Conservation (phyloP, 192 early-diverging fungal genomes). For the Chytriomyces confervae region DNA sequence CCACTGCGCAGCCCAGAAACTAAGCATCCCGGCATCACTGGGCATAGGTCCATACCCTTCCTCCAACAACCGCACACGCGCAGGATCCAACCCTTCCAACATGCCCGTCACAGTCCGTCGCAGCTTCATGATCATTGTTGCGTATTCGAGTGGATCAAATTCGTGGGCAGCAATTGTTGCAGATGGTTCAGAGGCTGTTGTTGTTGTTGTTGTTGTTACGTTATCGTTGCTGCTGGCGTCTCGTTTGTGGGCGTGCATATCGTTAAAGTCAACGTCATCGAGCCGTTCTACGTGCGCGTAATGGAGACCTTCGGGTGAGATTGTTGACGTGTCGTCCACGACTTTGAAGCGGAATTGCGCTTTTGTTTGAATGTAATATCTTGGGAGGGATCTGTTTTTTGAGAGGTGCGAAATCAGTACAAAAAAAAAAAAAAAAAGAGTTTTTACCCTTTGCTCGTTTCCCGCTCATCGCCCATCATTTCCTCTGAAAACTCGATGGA, state of each 20-base stretch:
- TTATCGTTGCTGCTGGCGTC: too few relatives aligned
- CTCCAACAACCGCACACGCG: constrained; percentile 5
- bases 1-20: constrained; percentile 30
- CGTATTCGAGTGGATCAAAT: constrained; percentile 13
- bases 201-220: not conserved
- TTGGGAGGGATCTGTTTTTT: constrained; percentile 6
- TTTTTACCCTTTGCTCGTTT: constrained; percentile 20
- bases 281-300: constrained; percentile 13
- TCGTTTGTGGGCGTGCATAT: too few relatives aligned
- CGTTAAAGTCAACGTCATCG: constrained; percentile 14
- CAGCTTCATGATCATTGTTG: not conserved
- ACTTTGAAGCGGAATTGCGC: constrained; percentile 21
- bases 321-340: not conserved
- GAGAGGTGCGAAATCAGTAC: not conserved
- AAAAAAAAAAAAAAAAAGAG: not conserved
- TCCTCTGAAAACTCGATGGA: constrained; percentile 6
- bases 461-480: not conserved
- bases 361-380: constrained; percentile 17
- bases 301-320: constrained; percentile 21
- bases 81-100: constrained; percentile 8
- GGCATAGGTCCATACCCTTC: constrained; percentile 23
- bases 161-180: not conserved
- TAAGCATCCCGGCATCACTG: constrained; percentile 10
- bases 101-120: not conserved
- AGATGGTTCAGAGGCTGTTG: not conserved